These are phyloP conservation scores for Nephelium lappaceum DNA, from an alignment of 345 rosid genomes.

Conservation along the genomic window DNA sequence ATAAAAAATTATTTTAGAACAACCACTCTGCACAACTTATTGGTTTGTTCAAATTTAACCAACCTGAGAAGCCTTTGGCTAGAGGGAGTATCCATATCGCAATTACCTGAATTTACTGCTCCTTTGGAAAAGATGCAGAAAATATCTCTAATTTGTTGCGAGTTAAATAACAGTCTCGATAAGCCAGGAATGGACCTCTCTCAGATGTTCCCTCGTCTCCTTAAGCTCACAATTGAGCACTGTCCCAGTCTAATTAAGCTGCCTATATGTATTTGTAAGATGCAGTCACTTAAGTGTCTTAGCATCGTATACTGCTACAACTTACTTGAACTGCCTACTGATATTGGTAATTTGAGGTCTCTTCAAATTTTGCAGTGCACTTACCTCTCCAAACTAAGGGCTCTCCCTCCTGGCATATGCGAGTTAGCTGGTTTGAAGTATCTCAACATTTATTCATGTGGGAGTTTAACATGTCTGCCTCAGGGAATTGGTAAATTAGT, in stretches of 20 bases:
- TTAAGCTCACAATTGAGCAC: conserved; percentile 73
- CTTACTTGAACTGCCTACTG: conserved; percentile 50
- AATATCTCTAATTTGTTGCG: conserved; percentile 74
- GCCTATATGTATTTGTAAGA: conserved; percentile 57
- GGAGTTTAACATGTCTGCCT: conserved; percentile 61
- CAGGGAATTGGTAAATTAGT: conserved; percentile 53
- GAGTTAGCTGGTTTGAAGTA: conserved; percentile 59
- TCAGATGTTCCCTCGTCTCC: conserved; percentile 59
- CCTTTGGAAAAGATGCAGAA: conserved; percentile 56
- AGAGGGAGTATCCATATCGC: conserved; percentile 64
- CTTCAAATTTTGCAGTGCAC: conserved; percentile 56
- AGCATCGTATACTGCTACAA: conserved; percentile 90
- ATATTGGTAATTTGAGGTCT: conserved; percentile 51
- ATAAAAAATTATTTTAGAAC: conserved; percentile 63
- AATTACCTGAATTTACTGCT: conserved; percentile 43
- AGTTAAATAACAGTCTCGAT: conserved; percentile 59
- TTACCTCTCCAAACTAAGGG: no score
- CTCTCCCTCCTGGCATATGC: conserved; percentile 58
- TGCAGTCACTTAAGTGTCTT: conserved; percentile 53
- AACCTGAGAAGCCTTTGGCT: conserved; percentile 85
- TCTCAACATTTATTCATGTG: conserved; percentile 79
- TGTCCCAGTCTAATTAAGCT: conserved; percentile 67
- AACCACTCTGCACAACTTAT: conserved; percentile 53
- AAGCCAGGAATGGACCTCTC: conserved; percentile 49
- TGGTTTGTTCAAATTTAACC: conserved; percentile 48